Percentiles rank a stretch among this genome's conserved stretches.
phyloP scores from a whole-genome alignment of 352 stramenopile species.

The Pythium pyrilobum region DNA sequence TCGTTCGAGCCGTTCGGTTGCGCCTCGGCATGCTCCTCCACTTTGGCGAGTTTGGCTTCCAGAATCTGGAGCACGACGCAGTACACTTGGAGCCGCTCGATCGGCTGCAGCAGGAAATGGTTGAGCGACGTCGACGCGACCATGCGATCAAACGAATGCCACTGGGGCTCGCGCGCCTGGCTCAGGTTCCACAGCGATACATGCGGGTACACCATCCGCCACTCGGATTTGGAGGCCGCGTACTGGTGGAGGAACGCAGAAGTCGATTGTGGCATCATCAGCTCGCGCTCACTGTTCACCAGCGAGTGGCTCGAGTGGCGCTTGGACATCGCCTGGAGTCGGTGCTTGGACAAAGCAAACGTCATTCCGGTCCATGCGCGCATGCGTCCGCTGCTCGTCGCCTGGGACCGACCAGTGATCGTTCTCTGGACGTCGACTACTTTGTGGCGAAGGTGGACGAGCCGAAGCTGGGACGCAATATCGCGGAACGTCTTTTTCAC shows the following conservation, averaged over 20 bases:
- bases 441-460: constrained; percentile 2
- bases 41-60: not conserved
- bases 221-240: constrained; percentile 9
- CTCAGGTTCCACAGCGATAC: constrained; percentile 22
- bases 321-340: not conserved
- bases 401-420: not conserved
- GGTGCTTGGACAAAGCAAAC: not conserved
- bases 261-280: not conserved
- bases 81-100: constrained; percentile 27
- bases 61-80: constrained; percentile 12
- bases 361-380: too few species aligned
- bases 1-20: too few species aligned
- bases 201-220: constrained; percentile 19
- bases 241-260: constrained; percentile 7
- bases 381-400: too few species aligned
- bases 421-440: not conserved
- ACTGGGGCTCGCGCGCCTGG: constrained; percentile 13
- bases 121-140: constrained; percentile 22
- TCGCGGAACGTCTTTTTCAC: constrained; percentile 11
- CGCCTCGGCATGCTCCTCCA: not conserved
- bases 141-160: constrained; percentile 18
- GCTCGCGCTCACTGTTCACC: not conserved
- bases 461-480: constrained; percentile 20
- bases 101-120: constrained; percentile 31
- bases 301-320: not conserved